Conservation (phyloP, 495 filamentous ascomycete species). For the Hypoxylon crocopeplum region DNA sequence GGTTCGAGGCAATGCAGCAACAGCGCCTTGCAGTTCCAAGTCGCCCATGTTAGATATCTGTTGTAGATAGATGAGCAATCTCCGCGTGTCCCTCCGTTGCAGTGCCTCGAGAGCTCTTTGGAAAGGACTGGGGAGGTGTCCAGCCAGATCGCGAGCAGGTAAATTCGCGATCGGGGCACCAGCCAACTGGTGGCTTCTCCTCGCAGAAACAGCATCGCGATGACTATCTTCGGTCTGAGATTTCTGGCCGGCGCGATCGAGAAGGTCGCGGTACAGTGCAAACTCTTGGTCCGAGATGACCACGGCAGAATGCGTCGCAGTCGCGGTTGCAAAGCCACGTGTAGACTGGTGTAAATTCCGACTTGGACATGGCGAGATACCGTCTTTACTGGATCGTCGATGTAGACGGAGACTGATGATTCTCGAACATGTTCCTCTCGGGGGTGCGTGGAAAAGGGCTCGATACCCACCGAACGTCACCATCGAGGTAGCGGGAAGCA, state of each 20-base stretch:
- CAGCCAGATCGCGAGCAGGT: not conserved
- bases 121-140: slow-evolving; percentile 9
- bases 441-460: slow-evolving; percentile 15
- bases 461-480: slow-evolving; percentile 12
- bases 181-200: not conserved
- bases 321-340: slow-evolving; percentile 2
- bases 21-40: slow-evolving; percentile 12
- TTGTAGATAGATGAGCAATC: slow-evolving; percentile 19
- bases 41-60: slow-evolving; percentile 18
- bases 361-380: not conserved
- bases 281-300: slow-evolving; percentile 1
- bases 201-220: not conserved
- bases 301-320: not conserved
- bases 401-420: slow-evolving; percentile 25
- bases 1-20: slow-evolving; percentile 35
- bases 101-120: slow-evolving; percentile 26
- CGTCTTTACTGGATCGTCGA: slow-evolving; percentile 7
- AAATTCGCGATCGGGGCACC: not conserved
- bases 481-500: slow-evolving; percentile 18
- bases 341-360: not conserved
- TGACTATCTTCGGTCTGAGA: not conserved
- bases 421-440: slow-evolving; percentile 27
- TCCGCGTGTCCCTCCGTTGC: slow-evolving; percentile 26
- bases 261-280: slow-evolving; percentile 10
- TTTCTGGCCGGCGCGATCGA: not conserved